Conservation (phyloP, 768 basidiomycete genomes). For the Podaxis rugospora region DNA sequence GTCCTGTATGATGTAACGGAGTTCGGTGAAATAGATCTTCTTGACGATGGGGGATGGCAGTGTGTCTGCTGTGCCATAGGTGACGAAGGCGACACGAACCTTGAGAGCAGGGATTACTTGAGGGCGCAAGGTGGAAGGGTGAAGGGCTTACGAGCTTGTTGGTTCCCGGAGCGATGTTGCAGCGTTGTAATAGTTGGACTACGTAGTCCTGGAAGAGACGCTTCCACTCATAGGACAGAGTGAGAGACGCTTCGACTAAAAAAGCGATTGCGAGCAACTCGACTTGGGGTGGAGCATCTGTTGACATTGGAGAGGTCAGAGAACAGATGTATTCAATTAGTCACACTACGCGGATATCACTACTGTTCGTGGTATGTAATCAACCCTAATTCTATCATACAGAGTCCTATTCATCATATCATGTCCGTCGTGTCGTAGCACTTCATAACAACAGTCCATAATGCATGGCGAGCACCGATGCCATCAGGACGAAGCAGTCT, state of each 20-base stretch:
- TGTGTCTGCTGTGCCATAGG: constrained; percentile 59
- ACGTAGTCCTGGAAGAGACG: constrained; percentile 44
- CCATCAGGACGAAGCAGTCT: background rate
- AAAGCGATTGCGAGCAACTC: constrained; percentile 45
- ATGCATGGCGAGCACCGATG: background rate
- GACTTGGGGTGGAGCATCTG: constrained; percentile 11
- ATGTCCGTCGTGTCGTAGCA: background rate
- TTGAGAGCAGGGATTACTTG: background rate
- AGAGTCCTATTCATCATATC: background rate
- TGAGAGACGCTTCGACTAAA: constrained; percentile 58
- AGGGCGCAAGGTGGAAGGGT: background rate
- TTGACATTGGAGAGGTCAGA: constrained; percentile 16
- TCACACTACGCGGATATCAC: constrained; percentile 4
- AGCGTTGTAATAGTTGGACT: constrained; percentile 44
- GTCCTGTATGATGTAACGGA: constrained; percentile 34
- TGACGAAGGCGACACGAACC: constrained; percentile 40
- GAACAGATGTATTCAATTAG: background rate
- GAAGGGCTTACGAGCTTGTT: constrained; percentile 27
- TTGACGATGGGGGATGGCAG: constrained; percentile 50
- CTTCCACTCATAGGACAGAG: constrained; percentile 50
- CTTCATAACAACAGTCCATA: background rate
- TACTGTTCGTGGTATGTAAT: background rate
- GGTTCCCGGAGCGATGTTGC: constrained; percentile 35
- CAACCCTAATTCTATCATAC: background rate
- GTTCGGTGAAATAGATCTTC: constrained; percentile 53